A percentile compares a stretch with the other conserved stretches of the same genome.
phyloP scores from a whole-genome alignment of 352 stramenopile genomes.

The Pythium brachiatum region DNA sequence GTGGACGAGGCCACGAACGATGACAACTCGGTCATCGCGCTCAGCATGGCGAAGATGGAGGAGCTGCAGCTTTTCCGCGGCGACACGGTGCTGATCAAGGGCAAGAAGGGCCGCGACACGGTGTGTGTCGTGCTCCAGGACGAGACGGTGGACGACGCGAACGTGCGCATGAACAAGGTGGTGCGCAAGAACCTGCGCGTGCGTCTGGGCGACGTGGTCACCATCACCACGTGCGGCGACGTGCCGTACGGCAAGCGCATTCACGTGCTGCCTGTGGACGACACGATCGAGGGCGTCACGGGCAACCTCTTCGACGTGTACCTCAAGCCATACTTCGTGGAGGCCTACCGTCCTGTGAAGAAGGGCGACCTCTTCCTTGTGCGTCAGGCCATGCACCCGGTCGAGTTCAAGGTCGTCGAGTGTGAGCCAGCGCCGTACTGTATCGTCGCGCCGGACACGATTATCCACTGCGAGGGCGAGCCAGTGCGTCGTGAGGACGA shows the following conservation, averaged over 20 bases:
- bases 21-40: slow-evolving; percentile 96
- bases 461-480: slow-evolving; percentile 99
- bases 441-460: slow-evolving; percentile 98
- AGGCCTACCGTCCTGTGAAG: slow-evolving; percentile 98
- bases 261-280: slow-evolving; percentile 98
- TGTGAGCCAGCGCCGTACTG: slow-evolving; percentile 97
- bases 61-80: slow-evolving; percentile 98
- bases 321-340: slow-evolving; percentile 99
- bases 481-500: slow-evolving; percentile 98
- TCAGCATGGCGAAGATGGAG: slow-evolving; percentile 96
- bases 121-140: slow-evolving; percentile 98
- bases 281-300: slow-evolving; percentile 99
- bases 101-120: slow-evolving; percentile 98
- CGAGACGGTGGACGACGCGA: slow-evolving; percentile 96
- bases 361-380: slow-evolving; percentile 99
- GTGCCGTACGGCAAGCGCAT: slow-evolving; percentile 99
- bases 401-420: slow-evolving; percentile 99
- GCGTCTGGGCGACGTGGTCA: slow-evolving; percentile 97
- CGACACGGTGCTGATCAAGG: slow-evolving; percentile 99
- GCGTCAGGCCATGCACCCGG: slow-evolving; percentile 97
- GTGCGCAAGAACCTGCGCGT: slow-evolving; percentile 99
- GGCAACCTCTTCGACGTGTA: slow-evolving; percentile 99
- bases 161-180: slow-evolving; percentile 99
- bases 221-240: slow-evolving; percentile 95
- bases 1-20: slow-evolving; percentile 98